phyloP scores from a whole-genome alignment of 257 asterid genomes.

The Plectranthus barbatus region DNA sequence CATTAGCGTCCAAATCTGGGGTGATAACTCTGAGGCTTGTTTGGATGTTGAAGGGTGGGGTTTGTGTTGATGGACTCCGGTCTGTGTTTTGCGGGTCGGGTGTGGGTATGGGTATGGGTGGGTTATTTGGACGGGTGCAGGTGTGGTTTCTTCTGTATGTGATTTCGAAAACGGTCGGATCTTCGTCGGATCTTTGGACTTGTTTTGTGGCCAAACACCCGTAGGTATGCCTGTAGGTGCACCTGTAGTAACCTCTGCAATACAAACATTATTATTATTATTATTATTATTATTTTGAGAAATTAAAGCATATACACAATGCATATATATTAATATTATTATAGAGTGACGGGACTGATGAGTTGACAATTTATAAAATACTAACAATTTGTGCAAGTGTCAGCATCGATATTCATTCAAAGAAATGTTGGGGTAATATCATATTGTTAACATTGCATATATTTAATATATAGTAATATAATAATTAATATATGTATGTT shows the following conservation, averaged over 20 bases:
- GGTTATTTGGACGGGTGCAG: conserved; percentile 19
- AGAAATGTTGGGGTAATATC: too few species aligned
- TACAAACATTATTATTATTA: not conserved
- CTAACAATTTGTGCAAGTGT: too few species aligned
- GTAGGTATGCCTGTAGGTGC: conserved; percentile 24
- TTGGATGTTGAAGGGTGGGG: conserved; percentile 26
- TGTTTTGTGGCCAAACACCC: conserved; percentile 42
- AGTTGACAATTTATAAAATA: too few species aligned
- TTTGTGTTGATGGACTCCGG: conserved; percentile 8
- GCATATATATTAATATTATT: too few species aligned
- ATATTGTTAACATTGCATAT: too few species aligned
- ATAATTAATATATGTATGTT: too few species aligned
- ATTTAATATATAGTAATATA: too few species aligned
- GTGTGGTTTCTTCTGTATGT: conserved; percentile 37
- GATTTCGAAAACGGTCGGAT: conserved; percentile 25
- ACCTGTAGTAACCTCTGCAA: conserved; percentile 44
- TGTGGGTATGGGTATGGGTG: not conserved
- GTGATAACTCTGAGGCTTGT: conserved; percentile 32
- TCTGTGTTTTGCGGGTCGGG: conserved; percentile 4
- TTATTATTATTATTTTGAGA: too few species aligned
- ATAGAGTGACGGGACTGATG: too few species aligned
- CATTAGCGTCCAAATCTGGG: not conserved
- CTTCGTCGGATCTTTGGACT: conserved; percentile 38
- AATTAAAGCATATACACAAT: too few species aligned
- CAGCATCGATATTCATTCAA: too few species aligned